Evolutionary conservation across 202 grass and related monocot species (phyloP).

Genomic region (Digitaria exilis): DNA sequence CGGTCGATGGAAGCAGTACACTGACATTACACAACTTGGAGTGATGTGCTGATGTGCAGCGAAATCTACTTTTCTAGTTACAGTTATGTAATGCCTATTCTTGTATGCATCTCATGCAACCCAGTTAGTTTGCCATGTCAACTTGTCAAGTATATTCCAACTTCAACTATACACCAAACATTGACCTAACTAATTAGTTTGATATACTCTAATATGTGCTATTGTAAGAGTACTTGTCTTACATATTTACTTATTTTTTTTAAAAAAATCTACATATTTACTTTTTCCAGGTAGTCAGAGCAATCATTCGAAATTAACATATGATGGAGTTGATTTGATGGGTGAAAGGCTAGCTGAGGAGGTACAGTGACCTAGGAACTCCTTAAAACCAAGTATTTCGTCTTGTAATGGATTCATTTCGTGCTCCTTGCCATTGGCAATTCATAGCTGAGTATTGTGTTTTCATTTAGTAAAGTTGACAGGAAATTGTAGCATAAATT

Average conservation of each 20-base stretch:
- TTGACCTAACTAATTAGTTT: not conserved
- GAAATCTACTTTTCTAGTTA: not conserved
- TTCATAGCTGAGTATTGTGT: not conserved
- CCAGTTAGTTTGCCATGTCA: not conserved
- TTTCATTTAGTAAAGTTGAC: not conserved
- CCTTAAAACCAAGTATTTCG: not conserved
- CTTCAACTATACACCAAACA: not conserved
- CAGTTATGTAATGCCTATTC: not conserved
- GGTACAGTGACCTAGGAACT: conserved; percentile 42
- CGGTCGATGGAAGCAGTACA: not conserved
- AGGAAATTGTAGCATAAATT: not conserved
- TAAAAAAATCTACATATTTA: too few relatives aligned
- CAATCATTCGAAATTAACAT: conserved; percentile 85
- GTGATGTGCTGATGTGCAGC: not conserved
- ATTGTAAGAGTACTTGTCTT: not conserved
- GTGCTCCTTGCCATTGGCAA: not conserved
- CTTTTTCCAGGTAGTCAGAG: conserved; percentile 72
- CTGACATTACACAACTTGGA: not conserved
- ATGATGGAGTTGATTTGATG: conserved; percentile 94
- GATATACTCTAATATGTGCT: not conserved
- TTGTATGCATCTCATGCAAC: not conserved
- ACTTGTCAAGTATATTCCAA: not conserved
- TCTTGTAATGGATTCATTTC: not conserved
- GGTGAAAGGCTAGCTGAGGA: conserved; percentile 94
- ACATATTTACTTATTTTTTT: too few relatives aligned